Evolutionary conservation across 371 early-diverging fungal species (phyloP).

Genomic region (Mucor saturninus): DNA sequence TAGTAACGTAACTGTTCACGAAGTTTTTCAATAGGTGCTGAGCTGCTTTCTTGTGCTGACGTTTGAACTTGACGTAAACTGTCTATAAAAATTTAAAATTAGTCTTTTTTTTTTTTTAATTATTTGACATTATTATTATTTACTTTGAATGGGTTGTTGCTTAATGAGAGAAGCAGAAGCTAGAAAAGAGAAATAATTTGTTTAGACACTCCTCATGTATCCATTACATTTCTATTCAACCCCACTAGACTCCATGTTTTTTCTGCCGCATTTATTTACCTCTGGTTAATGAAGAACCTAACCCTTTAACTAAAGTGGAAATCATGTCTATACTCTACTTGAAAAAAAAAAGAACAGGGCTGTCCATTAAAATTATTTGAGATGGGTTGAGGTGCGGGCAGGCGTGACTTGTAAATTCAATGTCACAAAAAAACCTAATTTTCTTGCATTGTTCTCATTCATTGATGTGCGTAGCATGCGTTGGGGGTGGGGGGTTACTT

Average conservation of each 20-base stretch:
- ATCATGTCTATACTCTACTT: conserved; percentile 14
- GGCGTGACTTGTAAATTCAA: conserved; percentile 1
- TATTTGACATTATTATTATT: conserved; percentile 1
- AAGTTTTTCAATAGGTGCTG: conserved; percentile 39
- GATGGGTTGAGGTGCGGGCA: neutral
- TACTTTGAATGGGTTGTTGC: conserved; percentile 33
- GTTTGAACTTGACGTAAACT: conserved; percentile 28
- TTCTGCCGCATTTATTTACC: conserved; percentile 1
- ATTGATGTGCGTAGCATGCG: too few species aligned
- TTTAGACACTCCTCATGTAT: too few species aligned
- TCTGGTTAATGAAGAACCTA: conserved; percentile 15
- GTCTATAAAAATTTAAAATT: conserved; percentile 8
- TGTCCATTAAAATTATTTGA: conserved; percentile 2
- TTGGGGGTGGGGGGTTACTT: too few species aligned
- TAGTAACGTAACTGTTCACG: conserved; percentile 70
- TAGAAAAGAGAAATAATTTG: neutral
- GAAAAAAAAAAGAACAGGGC: conserved; percentile 7
- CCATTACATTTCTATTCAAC: too few species aligned
- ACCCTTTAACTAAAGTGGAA: conserved; percentile 25
- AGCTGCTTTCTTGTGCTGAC: conserved; percentile 11
- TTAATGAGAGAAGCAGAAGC: conserved; percentile 14
- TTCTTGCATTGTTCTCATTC: too few species aligned
- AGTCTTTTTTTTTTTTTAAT: neutral
- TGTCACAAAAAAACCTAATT: neutral
- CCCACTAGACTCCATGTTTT: too few species aligned